These are phyloP conservation scores for Arthrobotrys conoides DNA, from an alignment of 2,329 filamentous ascomycete genomes.

Conservation along the genomic window DNA sequence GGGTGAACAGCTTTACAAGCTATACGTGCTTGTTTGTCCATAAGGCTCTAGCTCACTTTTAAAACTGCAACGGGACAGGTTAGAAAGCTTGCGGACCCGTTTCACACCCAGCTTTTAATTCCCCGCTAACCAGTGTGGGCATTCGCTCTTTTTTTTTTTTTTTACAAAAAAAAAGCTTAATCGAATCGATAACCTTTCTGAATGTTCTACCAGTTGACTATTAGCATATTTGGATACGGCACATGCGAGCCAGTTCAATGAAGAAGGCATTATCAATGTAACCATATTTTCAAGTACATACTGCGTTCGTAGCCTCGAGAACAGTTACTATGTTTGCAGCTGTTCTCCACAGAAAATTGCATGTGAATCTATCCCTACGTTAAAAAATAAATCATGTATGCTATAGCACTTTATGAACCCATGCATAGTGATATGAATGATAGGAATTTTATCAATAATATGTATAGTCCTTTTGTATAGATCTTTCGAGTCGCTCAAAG, in stretches of 20 bases:
- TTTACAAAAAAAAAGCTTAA: not conserved
- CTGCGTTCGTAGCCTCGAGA: no score
- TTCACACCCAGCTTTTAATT: not conserved
- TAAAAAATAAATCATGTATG: not conserved
- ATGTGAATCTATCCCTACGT: not conserved
- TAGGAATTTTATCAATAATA: not conserved
- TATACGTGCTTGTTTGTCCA: not conserved
- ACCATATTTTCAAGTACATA: no score
- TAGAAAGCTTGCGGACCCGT: not conserved
- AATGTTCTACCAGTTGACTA: not conserved
- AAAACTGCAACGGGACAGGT: not conserved
- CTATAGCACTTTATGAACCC: not conserved
- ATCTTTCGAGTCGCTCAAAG: not conserved
- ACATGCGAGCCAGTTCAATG: constrained; percentile 1
- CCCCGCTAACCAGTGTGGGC: not conserved
- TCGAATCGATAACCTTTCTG: no score
- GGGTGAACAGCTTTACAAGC: no score
- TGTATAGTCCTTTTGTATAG: not conserved
- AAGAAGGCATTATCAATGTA: constrained; percentile 1
- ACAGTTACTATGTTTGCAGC: no score
- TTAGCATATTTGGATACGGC: not conserved
- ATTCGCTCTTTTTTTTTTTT: no score
- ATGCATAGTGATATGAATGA: no score
- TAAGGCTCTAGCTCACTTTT: not conserved
- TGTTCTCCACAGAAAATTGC: not conserved